A percentile compares a stretch with the other conserved stretches of the same genome.
These are phyloP conservation scores for Saccharomycopsis sp. DNA, from an alignment of 805 yeast genomes.

Conservation along the genomic window DNA sequence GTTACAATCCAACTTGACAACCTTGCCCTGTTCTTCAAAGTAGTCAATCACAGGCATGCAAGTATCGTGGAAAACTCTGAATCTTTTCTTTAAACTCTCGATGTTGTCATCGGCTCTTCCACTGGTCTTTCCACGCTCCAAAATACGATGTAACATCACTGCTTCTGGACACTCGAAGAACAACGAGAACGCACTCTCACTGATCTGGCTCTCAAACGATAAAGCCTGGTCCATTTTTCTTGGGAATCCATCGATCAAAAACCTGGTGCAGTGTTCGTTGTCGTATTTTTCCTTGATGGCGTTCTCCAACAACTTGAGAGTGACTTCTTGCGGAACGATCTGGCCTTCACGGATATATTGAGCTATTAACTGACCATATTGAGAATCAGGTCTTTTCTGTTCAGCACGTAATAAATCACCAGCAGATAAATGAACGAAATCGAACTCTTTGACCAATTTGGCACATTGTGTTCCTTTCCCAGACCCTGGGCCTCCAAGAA, in stretches of 20 bases:
- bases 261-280: constrained; percentile 50
- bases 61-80: constrained; percentile 77
- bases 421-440: constrained; percentile 88
- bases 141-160: constrained; percentile 76
- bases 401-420: constrained; percentile 94
- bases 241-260: constrained; percentile 94
- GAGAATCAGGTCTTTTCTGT: constrained; percentile 73
- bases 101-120: constrained; percentile 92
- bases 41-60: constrained; percentile 91
- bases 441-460: constrained; percentile 69
- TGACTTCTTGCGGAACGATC: constrained; percentile 90
- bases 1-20: constrained; percentile 73
- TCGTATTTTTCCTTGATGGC: constrained; percentile 56
- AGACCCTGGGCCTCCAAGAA: constrained; percentile 96
- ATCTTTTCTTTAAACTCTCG: constrained; percentile 86
- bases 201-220: constrained; percentile 79
- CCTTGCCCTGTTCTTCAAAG: constrained; percentile 65
- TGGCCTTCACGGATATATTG: constrained; percentile 78
- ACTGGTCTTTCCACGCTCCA: constrained; percentile 89
- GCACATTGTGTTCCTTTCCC: constrained; percentile 98
- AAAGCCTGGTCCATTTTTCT: constrained; percentile 97
- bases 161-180: constrained; percentile 78
- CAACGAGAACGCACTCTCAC: constrained; percentile 61
- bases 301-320: constrained; percentile 73
- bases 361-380: constrained; percentile 80